Base-by-base conservation (phyloP, 768 basidiomycete species). In the Coprinopsis marcescibilis region DNA sequence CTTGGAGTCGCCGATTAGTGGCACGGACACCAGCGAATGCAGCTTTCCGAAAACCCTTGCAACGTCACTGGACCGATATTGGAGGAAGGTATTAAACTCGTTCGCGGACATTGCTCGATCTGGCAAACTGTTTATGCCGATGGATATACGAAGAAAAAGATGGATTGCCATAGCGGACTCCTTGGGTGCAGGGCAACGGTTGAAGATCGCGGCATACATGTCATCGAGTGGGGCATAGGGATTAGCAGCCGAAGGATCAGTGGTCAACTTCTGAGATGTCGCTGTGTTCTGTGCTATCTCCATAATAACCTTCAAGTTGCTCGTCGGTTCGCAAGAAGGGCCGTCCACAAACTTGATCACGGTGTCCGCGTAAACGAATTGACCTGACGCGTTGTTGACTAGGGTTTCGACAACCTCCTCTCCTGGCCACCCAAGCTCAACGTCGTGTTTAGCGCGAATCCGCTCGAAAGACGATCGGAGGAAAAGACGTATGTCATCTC, bases 341-440 rank as follows among this genome's bases (percentile, higher is more conserved):
- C 37, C 41, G 21, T n/a, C n/a, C n/a, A 52, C 30, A 12, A 42
- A 52, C 12, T 42, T 29, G 8, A 48, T 14, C 14, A 45, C 23
- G 7, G 41, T 43, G 14, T 35, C 26, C 1, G 40, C 50, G 20
- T 48, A 52, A 15, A 47, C 34, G 29, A 52, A 48, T 13, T 43
- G 36, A 10, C 51, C 51, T 4, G 45, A 40, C 13, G 42, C 23
- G 11, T 24, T 13, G 12, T 23, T 11, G 1, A 44, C 46, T 5
- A 52, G 51, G 6, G n/a, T 38, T 12, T 26, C n/a, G 17, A 52
- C 21, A 11, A 41, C 41, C 8, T 39, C 30, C 17, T 52, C 51
- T 2, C 19, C 21, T 3, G 35, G 46, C 51, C 51, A 52, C 7
- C 17, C 4, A 11, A n/a, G 32, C 3, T 15, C n/a, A 25, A 26